These are phyloP conservation scores for Claviceps cyperi DNA, from an alignment of 2,329 filamentous ascomycete genomes.

Conservation along the genomic window DNA sequence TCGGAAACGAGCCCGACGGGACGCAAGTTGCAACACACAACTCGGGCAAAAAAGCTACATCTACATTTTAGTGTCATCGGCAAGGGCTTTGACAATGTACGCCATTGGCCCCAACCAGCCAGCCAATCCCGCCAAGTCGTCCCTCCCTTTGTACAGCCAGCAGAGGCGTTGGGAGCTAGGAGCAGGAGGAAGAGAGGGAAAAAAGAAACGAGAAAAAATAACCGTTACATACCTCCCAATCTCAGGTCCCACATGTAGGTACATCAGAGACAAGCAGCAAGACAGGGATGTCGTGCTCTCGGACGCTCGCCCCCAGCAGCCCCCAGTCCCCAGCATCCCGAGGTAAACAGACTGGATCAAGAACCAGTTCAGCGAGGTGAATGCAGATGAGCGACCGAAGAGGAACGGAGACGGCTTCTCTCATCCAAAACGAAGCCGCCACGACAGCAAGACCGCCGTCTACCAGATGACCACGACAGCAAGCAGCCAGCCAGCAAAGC, in stretches of 20 bases:
- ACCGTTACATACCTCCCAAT: neutral
- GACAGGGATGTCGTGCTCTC: conserved; percentile 4
- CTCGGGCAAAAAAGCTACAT: conserved; percentile 2
- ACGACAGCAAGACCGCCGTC: neutral
- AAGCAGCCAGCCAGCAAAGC: neutral
- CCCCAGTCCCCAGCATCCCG: neutral
- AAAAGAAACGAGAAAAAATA: neutral
- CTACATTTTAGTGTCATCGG: conserved; percentile 4
- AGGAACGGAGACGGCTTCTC: neutral
- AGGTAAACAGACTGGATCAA: neutral
- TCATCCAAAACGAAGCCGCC: neutral
- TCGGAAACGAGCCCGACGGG: neutral
- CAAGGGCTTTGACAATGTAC: conserved; percentile 2
- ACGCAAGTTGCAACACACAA: neutral
- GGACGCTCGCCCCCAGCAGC: neutral
- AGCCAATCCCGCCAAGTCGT: neutral
- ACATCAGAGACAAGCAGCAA: neutral
- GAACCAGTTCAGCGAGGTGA: conserved; percentile 1
- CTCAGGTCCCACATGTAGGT: neutral
- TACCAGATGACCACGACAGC: neutral
- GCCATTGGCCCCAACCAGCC: neutral
- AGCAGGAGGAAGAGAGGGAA: neutral
- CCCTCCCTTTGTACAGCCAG: neutral
- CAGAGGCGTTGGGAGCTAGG: neutral
- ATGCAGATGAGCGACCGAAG: neutral